Percentiles rank a stretch among this genome's conserved stretches.
Evolutionary conservation across 768 basidiomycete genomes (phyloP).

Genomic region (Amanita brunnescens): DNA sequence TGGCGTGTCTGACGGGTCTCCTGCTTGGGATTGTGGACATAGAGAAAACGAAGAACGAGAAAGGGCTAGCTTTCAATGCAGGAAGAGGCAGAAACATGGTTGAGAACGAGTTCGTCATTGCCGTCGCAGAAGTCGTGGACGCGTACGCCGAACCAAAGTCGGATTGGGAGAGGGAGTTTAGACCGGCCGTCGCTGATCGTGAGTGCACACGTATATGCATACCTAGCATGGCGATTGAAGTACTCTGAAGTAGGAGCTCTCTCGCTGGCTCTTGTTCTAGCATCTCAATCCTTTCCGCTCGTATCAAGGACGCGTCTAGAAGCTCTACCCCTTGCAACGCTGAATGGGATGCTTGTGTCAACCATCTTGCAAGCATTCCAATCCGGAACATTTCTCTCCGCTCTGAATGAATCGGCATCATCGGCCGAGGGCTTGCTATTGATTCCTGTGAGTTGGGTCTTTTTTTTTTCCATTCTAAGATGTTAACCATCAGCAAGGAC

Average conservation of each 20-base stretch:
- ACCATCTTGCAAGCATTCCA: slow-evolving; percentile 49
- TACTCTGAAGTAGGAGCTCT: slow-evolving; percentile 31
- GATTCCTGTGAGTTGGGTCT: slow-evolving; percentile 20
- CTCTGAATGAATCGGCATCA: slow-evolving; percentile 1
- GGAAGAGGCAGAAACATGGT: slow-evolving; percentile 31
- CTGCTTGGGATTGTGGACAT: slow-evolving; percentile 57
- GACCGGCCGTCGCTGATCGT: slow-evolving; percentile 26
- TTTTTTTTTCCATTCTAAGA: not conserved
- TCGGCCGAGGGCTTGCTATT: slow-evolving; percentile 20
- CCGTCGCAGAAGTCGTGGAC: slow-evolving; percentile 70
- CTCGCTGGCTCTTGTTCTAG: slow-evolving; percentile 43
- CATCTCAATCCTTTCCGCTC: slow-evolving; percentile 51
- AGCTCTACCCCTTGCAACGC: slow-evolving; percentile 48
- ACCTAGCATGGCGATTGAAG: not conserved
- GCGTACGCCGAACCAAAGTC: slow-evolving; percentile 18
- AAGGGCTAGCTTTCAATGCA: slow-evolving; percentile 17
- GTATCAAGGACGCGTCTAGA: slow-evolving; percentile 47
- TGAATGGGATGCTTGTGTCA: slow-evolving; percentile 26
- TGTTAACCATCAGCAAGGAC: slow-evolving; percentile 9
- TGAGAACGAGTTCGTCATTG: slow-evolving; percentile 60
- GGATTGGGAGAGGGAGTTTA: slow-evolving; percentile 65
- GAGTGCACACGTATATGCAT: slow-evolving; percentile 1
- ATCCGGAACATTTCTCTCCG: slow-evolving; percentile 45
- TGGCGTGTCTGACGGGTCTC: slow-evolving; percentile 58
- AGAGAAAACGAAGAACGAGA: slow-evolving; percentile 20